Percentiles rank a stretch among this genome's conserved stretches.
Conservation (phyloP, 2,329 filamentous ascomycete species). For the Alternaria hordeiaustralica region DNA sequence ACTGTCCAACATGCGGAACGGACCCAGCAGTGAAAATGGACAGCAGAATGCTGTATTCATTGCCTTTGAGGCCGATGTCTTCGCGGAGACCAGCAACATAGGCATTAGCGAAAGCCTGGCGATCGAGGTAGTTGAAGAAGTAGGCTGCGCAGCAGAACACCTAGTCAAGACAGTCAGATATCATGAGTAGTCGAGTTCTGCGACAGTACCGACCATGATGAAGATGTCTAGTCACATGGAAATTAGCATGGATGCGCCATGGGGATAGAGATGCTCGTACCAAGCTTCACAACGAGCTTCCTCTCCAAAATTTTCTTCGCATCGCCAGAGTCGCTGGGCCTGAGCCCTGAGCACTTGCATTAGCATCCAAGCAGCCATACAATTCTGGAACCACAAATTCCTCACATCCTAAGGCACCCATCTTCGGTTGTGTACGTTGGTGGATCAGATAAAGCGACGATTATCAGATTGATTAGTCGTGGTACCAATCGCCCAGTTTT, state of each 20-base stretch:
- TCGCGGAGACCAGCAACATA: constrained; percentile 35
- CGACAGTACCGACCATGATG: constrained; percentile 1
- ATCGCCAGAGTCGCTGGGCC: not conserved
- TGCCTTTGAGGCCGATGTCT: constrained; percentile 28
- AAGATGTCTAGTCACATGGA: not conserved
- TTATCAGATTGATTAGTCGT: not conserved
- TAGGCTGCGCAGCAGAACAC: constrained; percentile 33
- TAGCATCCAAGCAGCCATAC: not conserved
- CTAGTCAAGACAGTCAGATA: constrained; percentile 3
- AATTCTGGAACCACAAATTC: not conserved
- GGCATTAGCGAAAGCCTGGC: constrained; percentile 31
- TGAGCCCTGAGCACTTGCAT: not conserved
- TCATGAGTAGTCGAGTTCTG: not conserved
- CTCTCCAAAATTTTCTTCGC: constrained; percentile 1
- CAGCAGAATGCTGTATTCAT: constrained; percentile 31
- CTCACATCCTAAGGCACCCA: constrained; percentile 1
- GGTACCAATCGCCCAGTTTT: not conserved
- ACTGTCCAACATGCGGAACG: not conserved
- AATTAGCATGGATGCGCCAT: not conserved
- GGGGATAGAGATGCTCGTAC: not conserved
- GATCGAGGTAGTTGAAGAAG: constrained; percentile 40
- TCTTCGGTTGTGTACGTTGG: not conserved
- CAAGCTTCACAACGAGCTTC: constrained; percentile 10
- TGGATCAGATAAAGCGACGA: constrained; percentile 2
- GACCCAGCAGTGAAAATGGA: constrained; percentile 33